phyloP scores from a whole-genome alignment of 176 grass and related monocot species.

The Musa beccarii region DNA sequence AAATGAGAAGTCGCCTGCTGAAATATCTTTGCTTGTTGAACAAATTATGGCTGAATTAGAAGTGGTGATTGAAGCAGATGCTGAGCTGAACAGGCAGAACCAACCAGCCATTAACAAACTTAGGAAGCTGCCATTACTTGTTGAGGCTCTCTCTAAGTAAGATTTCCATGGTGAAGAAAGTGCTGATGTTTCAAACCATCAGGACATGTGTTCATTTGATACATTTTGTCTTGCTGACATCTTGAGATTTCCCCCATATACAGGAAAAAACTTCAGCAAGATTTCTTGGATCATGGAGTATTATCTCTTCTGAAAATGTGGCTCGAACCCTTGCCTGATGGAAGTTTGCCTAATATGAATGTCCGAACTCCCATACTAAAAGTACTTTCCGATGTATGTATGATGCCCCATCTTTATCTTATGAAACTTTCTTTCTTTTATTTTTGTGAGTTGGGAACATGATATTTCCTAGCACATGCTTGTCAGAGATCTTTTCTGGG shows the following conservation, averaged over 20 bases:
- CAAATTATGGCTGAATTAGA: constrained; percentile 94
- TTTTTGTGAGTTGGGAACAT: neutral
- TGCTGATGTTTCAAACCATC: neutral
- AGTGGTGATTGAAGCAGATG: constrained; percentile 91
- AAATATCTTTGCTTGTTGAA: constrained; percentile 88
- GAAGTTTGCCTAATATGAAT: constrained; percentile 92
- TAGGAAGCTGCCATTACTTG: constrained; percentile 79
- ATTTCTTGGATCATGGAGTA: constrained; percentile 95
- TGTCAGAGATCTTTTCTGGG: no score
- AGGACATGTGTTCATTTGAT: neutral
- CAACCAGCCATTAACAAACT: constrained; percentile 98
- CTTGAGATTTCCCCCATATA: constrained; percentile 19
- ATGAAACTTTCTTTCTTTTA: neutral
- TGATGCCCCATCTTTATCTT: neutral
- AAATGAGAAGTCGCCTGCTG: constrained; percentile 68
- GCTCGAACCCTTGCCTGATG: constrained; percentile 94
- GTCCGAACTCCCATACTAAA: constrained; percentile 82
- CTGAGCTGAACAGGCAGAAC: constrained; percentile 79
- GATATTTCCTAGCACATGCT: no score
- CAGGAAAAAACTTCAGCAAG: constrained; percentile 97
- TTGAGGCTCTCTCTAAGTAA: constrained; percentile 99
- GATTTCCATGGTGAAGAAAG: neutral
- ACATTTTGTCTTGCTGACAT: constrained; percentile 1
- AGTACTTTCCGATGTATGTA: constrained; percentile 66
- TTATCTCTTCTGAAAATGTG: constrained; percentile 86